phyloP scores from a whole-genome alignment of 2,329 filamentous ascomycete genomes.

The Pseudogymnoascus sp. region DNA sequence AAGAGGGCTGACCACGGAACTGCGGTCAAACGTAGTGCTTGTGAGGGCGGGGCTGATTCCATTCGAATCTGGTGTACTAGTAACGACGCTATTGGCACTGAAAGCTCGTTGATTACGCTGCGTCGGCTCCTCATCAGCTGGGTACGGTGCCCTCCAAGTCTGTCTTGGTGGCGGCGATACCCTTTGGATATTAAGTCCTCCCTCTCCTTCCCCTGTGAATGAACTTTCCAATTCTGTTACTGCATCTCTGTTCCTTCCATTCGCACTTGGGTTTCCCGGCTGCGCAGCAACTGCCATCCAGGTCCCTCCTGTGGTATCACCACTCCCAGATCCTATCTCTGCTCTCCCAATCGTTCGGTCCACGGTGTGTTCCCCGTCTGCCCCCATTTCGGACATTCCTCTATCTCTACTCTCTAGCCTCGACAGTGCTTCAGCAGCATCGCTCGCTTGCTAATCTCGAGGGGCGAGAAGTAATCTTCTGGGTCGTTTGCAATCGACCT shows the following conservation, averaged over 20 bases:
- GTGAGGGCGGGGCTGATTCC: conserved; percentile 1
- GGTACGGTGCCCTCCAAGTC: not conserved
- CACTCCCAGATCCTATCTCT: not conserved
- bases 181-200: not conserved
- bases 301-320: not conserved
- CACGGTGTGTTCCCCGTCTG: not conserved
- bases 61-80: not conserved
- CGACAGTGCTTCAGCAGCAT: not conserved
- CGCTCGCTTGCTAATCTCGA: not conserved
- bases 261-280: not conserved
- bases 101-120: not conserved
- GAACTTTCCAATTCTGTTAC: not conserved
- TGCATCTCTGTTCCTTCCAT: not conserved
- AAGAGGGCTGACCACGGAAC: not conserved
- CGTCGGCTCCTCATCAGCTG: not conserved
- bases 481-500: not conserved
- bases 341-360: not conserved
- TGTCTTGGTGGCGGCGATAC: not conserved
- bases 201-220: not conserved
- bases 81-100: not conserved
- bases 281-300: not conserved
- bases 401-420: not conserved
- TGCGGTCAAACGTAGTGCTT: not conserved
- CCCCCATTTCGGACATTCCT: not conserved
- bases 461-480: not conserved